Base-by-base conservation (phyloP, 441 rosid genomes). In the Metrosideros polymorpha region DNA sequence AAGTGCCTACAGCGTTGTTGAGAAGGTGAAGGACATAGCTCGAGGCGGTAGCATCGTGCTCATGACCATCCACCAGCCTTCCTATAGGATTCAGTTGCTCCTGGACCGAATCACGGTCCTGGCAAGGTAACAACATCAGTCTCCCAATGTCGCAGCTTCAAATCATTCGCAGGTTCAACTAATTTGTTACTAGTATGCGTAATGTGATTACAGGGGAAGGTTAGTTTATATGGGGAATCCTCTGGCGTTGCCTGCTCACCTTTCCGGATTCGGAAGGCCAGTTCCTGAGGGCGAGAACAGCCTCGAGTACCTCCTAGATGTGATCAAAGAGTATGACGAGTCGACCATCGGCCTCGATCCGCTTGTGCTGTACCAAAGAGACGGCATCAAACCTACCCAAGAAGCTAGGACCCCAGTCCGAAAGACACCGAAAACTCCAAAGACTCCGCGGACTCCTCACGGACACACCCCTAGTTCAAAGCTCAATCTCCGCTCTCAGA, bases 21-120 rank as follows among this genome's bases (percentile, higher is more conserved):
- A 97, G 32, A 94, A 95, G 90, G 91, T 96, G 24, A 94, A 95
- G 89, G 93, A 92, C 54, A 96, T 96, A 2, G 98, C 99, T 47
- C 88, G 83, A 29, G 89, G 95, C 25, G 98, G 98, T 17, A 94
- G 98, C 89, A 92, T 95, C 8, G 98, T 95, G 29, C 91, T 95
- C 85, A 94, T 95, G 98, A 93, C 99, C 29, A 94, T 95, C 49
- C 98, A 95, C 87, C 99, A 97, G 86, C 99, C 99, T 88, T 95
- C 98, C 86, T 89, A 83, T 87, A 87, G 99, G 86, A 95, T 95
- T 85, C 91, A 94, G 50, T 90, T 94, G 90, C 93, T 95, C 88
- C 88, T 97, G 18, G 99, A 95, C 86, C 93, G 94, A 29, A 94
- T 95, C 83, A 91, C 92, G 12, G 89, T 95, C 86, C 91, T 97